Evolutionary conservation across 495 filamentous ascomycete genomes (phyloP).

Genomic region (Xylaria castorea): DNA sequence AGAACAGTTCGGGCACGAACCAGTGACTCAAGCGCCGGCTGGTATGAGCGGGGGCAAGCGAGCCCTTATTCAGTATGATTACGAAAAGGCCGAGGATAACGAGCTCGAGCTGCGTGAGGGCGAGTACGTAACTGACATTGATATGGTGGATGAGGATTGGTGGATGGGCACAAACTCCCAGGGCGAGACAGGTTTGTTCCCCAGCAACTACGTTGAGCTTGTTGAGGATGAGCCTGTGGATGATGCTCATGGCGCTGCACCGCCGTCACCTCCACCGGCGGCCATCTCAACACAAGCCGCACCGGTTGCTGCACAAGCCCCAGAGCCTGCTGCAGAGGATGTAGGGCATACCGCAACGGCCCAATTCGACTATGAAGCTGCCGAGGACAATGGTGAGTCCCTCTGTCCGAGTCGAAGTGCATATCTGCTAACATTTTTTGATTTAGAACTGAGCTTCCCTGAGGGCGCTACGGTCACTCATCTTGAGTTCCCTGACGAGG

Average conservation of each 20-base stretch:
- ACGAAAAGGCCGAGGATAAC: constrained; percentile 96
- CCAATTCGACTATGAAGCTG: constrained; percentile 95
- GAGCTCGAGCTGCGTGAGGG: constrained; percentile 92
- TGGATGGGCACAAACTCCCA: constrained; percentile 88
- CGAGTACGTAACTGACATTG: constrained; percentile 90
- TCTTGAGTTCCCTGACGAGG: constrained; percentile 92
- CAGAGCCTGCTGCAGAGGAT: constrained; percentile 40
- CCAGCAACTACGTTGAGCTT: constrained; percentile 94
- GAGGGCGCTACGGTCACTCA: constrained; percentile 79
- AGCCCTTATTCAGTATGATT: constrained; percentile 90
- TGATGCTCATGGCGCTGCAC: constrained; percentile 31
- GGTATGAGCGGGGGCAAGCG: constrained; percentile 60
- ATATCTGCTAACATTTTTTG: constrained; percentile 32
- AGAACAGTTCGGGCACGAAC: constrained; percentile 42
- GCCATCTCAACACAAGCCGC: constrained; percentile 34
- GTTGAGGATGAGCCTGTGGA: constrained; percentile 60
- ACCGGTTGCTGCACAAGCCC: constrained; percentile 44
- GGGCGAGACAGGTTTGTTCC: constrained; percentile 90
- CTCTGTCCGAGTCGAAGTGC: not conserved
- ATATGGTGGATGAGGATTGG: constrained; percentile 98
- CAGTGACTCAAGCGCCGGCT: constrained; percentile 36
- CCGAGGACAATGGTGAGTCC: constrained; percentile 83
- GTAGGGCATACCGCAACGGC: constrained; percentile 75
- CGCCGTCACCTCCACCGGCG: constrained; percentile 38
- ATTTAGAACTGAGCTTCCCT: constrained; percentile 80